Percentiles rank a stretch among this genome's conserved stretches.
phyloP scores from a whole-genome alignment of 169 alveolate species.

The Cryptosporidium ubiquitum region DNA sequence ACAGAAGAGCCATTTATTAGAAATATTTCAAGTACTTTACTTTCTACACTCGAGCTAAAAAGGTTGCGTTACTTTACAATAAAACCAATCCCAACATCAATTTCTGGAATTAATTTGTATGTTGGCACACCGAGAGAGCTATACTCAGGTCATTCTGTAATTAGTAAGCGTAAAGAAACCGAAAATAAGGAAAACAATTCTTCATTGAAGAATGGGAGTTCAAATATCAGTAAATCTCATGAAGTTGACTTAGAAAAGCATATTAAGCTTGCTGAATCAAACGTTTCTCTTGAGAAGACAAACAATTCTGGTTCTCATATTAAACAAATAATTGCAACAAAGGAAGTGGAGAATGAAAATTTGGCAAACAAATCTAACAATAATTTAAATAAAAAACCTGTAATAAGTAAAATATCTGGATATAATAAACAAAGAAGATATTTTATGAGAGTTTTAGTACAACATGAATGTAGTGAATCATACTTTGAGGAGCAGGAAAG shows the following conservation, averaged over 20 bases:
- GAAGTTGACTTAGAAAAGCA: neutral
- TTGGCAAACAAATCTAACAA: neutral
- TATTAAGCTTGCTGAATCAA: neutral
- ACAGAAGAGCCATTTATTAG: constrained; percentile 51
- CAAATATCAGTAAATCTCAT: neutral
- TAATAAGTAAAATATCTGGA: neutral
- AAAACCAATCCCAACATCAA: constrained; percentile 38
- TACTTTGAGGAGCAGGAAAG: constrained; percentile 63
- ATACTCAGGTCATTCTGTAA: neutral
- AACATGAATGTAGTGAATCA: constrained; percentile 57
- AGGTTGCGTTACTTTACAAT: constrained; percentile 46
- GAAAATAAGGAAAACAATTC: constrained; percentile 40
- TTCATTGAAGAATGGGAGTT: neutral
- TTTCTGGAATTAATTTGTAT: constrained; percentile 43
- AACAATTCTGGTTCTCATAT: neutral
- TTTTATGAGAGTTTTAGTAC: constrained; percentile 36
- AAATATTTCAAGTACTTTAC: constrained; percentile 37
- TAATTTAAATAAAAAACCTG: neutral
- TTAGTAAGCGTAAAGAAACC: neutral
- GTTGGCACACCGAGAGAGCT: constrained; percentile 54
- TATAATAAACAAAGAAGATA: constrained; percentile 45
- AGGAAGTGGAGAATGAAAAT: neutral
- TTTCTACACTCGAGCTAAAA: constrained; percentile 46
- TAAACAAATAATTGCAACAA: neutral
- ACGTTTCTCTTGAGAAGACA: neutral